These are phyloP conservation scores for Chenopodium berlandieri DNA, from an alignment of 148 eudicot genomes.

Conservation along the genomic window DNA sequence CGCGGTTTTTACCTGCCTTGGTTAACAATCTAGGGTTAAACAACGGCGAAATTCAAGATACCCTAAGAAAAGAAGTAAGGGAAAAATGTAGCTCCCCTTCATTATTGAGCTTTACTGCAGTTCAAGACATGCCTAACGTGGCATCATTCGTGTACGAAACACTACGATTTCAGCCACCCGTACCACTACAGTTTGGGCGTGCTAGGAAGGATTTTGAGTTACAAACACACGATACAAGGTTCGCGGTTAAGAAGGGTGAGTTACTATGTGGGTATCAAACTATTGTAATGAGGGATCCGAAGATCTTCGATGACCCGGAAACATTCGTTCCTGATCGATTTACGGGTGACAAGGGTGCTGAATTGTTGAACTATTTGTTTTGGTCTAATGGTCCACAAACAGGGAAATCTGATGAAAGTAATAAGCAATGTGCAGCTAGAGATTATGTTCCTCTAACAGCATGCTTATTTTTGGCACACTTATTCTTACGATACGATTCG, in stretches of 20 bases:
- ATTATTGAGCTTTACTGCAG: slow-evolving; percentile 36
- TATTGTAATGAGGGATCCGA: slow-evolving; percentile 70
- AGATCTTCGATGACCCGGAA: slow-evolving; percentile 68
- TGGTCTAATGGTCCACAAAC: slow-evolving; percentile 96
- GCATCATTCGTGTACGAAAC: slow-evolving; percentile 79
- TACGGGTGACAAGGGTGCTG: slow-evolving; percentile 41
- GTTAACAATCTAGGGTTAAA: slow-evolving; percentile 38
- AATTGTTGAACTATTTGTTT: slow-evolving; percentile 58
- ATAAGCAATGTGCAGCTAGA: slow-evolving; percentile 83
- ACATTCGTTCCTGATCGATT: slow-evolving; percentile 54
- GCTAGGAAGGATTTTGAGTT: slow-evolving; percentile 74
- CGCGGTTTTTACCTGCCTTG: slow-evolving; percentile 45
- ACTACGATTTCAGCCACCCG: slow-evolving; percentile 70
- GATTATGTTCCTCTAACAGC: slow-evolving; percentile 63
- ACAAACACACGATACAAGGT: slow-evolving; percentile 52
- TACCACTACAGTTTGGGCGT: slow-evolving; percentile 65
- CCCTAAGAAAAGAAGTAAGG: slow-evolving; percentile 56
- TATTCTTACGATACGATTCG: slow-evolving; percentile 66
- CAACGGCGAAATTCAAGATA: slow-evolving; percentile 41
- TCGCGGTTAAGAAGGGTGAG: slow-evolving; percentile 79
- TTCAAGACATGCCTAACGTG: slow-evolving; percentile 53
- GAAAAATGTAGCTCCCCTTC: slow-evolving; percentile 25
- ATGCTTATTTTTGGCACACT: slow-evolving; percentile 55
- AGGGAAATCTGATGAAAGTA: slow-evolving; percentile 41
- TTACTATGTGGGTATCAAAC: slow-evolving; percentile 77